These are phyloP conservation scores for Byssoonygena ceratinophila DNA, from an alignment of 2,329 filamentous ascomycete genomes.

Conservation along the genomic window DNA sequence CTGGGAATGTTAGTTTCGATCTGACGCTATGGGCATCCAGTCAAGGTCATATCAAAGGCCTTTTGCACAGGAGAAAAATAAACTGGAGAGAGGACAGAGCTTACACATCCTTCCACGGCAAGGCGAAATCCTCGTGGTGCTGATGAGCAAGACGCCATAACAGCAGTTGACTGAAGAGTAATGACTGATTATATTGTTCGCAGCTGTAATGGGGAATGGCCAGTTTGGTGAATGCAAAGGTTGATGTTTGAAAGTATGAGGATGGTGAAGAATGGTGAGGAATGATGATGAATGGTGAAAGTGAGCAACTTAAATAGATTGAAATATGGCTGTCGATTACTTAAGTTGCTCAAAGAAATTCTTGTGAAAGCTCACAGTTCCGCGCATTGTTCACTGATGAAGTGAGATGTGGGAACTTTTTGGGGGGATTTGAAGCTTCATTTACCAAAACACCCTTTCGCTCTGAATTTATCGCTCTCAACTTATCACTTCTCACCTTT, in stretches of 20 bases:
- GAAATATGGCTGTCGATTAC: not conserved
- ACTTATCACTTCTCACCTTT: not conserved
- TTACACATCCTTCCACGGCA: slow-evolving; percentile 15
- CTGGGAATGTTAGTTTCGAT: slow-evolving; percentile 35
- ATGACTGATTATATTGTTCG: no score
- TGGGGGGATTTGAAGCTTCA: not conserved
- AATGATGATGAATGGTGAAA: no score
- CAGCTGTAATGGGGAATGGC: no score
- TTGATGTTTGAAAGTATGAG: not conserved
- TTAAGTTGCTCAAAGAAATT: not conserved
- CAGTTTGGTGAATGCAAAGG: no score
- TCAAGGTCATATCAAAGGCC: not conserved
- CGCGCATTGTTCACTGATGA: not conserved
- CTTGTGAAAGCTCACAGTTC: not conserved
- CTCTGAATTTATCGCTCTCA: not conserved
- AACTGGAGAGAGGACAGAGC: no score
- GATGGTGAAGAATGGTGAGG: no score
- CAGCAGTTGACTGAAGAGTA: not conserved
- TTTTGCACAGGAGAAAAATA: no score
- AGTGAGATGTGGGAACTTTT: not conserved
- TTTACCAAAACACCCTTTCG: no score
- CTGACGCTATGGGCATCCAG: not conserved
- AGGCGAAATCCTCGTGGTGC: slow-evolving; percentile 2
- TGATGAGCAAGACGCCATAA: not conserved
- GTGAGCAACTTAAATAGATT: no score